Conservation (phyloP, 1,284 basidiomycete genomes). For the Trichosporon coremiiforme region DNA sequence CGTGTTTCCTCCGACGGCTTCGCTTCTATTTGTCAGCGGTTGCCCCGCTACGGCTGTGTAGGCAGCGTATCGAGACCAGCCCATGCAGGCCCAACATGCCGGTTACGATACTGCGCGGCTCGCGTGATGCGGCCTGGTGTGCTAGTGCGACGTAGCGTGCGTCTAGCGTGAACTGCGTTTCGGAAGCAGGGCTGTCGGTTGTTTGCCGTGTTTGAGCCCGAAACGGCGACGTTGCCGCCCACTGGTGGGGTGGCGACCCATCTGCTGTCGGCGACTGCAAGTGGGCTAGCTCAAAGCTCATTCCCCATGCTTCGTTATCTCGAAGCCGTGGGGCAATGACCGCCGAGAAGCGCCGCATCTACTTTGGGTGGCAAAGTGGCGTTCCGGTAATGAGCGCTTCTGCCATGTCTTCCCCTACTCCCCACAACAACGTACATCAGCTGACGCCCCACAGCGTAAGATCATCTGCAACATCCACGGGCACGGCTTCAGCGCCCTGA, state of each 20-base stretch:
- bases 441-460: conserved; percentile 20
- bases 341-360: too few species aligned
- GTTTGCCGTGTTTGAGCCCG: background rate
- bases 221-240: too few species aligned
- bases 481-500: conserved; percentile 8
- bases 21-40: background rate
- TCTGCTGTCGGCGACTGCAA: too few species aligned
- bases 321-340: too few species aligned
- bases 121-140: background rate
- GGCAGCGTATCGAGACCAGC: background rate
- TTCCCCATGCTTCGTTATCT: too few species aligned
- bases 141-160: background rate
- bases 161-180: background rate
- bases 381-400: background rate
- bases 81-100: background rate
- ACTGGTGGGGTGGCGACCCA: too few species aligned
- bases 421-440: background rate
- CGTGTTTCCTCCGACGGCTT: background rate
- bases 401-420: too few species aligned
- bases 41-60: too few species aligned
- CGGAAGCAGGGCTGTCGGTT: background rate
- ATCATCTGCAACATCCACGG: conserved; percentile 23
- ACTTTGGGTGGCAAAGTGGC: background rate
- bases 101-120: background rate
- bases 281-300: too few species aligned